These are phyloP conservation scores for Diplosphaera chodatii DNA, from an alignment of 139 green algal genomes.

Conservation along the genomic window DNA sequence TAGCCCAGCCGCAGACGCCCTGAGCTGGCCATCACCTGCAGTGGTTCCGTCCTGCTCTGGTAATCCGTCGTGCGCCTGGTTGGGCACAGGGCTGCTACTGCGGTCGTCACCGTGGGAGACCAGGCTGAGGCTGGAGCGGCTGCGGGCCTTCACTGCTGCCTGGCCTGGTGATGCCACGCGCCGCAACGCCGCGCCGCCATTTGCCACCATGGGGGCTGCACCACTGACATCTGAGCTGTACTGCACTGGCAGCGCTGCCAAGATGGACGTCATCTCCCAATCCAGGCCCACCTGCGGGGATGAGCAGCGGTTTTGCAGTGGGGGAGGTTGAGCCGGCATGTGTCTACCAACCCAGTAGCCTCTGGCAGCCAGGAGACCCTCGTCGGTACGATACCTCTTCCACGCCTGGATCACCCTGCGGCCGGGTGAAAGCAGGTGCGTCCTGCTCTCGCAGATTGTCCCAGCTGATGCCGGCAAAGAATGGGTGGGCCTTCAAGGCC, in stretches of 20 bases:
- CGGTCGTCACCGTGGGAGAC: not conserved
- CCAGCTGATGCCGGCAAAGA: conserved; percentile 37
- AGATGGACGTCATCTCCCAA: conserved; percentile 17
- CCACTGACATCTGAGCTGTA: not conserved
- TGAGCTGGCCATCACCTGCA: too few relatives aligned
- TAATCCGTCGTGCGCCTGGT: too few relatives aligned
- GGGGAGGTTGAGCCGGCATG: too few relatives aligned
- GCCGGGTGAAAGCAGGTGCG: conserved; percentile 1
- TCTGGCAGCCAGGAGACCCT: too few relatives aligned
- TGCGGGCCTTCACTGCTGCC: not conserved
- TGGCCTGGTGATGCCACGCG: not conserved
- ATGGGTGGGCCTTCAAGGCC: conserved; percentile 14
- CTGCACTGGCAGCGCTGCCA: conserved; percentile 4
- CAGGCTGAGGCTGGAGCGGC: not conserved
- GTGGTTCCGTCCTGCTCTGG: too few relatives aligned
- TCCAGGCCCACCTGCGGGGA: conserved; percentile 16
- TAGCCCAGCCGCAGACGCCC: too few relatives aligned
- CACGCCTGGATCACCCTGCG: not conserved
- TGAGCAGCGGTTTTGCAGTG: too few relatives aligned
- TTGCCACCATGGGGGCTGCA: not conserved
- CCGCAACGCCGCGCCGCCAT: too few relatives aligned
- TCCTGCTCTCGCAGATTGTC: conserved; percentile 10
- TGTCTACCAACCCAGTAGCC: too few relatives aligned
- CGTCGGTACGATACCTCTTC: too few relatives aligned
- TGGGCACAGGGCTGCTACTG: not conserved